Conservation (phyloP, 352 stramenopile species). For the Aphanomyces invadans region DNA sequence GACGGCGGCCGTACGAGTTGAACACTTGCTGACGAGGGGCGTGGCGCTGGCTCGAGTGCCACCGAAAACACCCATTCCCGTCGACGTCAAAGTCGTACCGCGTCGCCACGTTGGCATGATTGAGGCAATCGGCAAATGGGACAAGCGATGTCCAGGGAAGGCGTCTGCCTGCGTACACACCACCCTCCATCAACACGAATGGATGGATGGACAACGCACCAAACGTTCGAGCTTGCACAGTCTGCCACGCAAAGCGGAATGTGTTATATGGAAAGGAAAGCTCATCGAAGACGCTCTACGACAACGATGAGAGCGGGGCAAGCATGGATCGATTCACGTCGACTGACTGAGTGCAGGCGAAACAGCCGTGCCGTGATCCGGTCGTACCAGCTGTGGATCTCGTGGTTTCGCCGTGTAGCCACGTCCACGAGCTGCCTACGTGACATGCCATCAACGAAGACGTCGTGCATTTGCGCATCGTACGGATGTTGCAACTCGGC, state of each 20-base stretch:
- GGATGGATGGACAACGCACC: slow-evolving; percentile 21
- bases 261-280: slow-evolving; percentile 31
- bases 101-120: slow-evolving; percentile 85
- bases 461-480: slow-evolving; percentile 24
- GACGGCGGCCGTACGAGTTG: slow-evolving; percentile 85
- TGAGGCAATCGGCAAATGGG: slow-evolving; percentile 88
- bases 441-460: background rate
- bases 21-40: slow-evolving; percentile 76
- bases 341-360: slow-evolving; percentile 40
- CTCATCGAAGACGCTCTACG: slow-evolving; percentile 7
- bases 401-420: slow-evolving; percentile 36
- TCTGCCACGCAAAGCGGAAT: slow-evolving; percentile 84
- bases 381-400: slow-evolving; percentile 57
- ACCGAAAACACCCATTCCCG: slow-evolving; percentile 47
- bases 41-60: slow-evolving; percentile 52
- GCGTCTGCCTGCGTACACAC: slow-evolving; percentile 34
- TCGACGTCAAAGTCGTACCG: slow-evolving; percentile 80
- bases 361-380: slow-evolving; percentile 41
- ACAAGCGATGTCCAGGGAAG: slow-evolving; percentile 88
- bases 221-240: slow-evolving; percentile 87
- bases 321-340: background rate
- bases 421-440: slow-evolving; percentile 40
- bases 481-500: slow-evolving; percentile 62
- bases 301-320: background rate
- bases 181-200: too few species aligned